Evolutionary conservation across 345 rosid genomes (phyloP), one percentile per base, ranked within the genome.

Genomic region (Gynandropsis gynandra): DNA sequence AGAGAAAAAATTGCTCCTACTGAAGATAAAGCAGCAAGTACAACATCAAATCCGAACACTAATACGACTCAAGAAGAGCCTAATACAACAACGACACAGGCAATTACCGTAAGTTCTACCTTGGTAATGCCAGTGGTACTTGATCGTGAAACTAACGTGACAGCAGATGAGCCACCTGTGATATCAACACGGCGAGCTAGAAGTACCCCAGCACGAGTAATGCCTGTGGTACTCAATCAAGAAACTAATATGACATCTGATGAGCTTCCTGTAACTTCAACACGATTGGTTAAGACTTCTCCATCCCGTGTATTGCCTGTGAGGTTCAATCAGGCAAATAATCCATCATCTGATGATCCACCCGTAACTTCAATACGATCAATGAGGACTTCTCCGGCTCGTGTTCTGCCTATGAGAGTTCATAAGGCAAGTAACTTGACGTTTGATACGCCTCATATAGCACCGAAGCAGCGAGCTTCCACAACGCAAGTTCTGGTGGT

Each of bases 1-100:
- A 73, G 74, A 58, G 87, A 85, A 52, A 73, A 36, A 54, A 37
- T 47, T 16, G 58, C 52, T 54, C 56, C 42, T 60, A 61, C 40
- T 40, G 81, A 70, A 61, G 71, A 68, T 52, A 66, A 56, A 50
- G 70, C 66, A 51, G 39, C 53, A 47, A 63, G 48, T 61, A 20
- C 51, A 51, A 56, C 49, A 56, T 56, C 62, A 41, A 32, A 35
- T 31, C 54, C 33, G 10, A 59, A 14, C 39, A 59, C 16, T 36
- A 42, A 29, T 35, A 29, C 9, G 4, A 61, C 13, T 51, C 57
- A 59, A n/a, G 61, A 66, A 66, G 47, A 53, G 47, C 34, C 40
- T 14, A 34, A 0, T n/a, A 53, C 16, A n/a, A 58, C 49, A 29
- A 59, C 51, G 47, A 66, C 46, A 41, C 65, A 47, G 45, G 8